Percentiles rank a stretch among this genome's conserved stretches.
These are phyloP conservation scores for Colletotrichum navitas DNA, from an alignment of 2,329 filamentous ascomycete genomes.

Conservation along the genomic window DNA sequence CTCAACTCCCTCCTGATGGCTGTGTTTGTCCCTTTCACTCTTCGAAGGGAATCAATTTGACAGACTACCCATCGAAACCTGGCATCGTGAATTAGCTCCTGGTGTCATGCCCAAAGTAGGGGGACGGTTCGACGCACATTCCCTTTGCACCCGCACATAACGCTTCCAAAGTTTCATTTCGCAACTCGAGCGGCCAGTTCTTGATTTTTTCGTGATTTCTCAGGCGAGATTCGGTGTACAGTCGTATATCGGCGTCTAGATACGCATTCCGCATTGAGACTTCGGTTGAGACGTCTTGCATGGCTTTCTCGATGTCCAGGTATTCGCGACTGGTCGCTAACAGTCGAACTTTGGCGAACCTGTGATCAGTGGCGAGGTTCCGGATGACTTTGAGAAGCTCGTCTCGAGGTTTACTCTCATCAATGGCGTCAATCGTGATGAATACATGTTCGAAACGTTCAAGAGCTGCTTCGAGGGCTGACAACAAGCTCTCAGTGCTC, in stretches of 20 bases:
- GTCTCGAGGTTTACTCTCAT: not conserved
- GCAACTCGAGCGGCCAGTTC: not conserved
- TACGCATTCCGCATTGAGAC: not conserved
- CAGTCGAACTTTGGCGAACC: not conserved
- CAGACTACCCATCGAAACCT: conserved; percentile 25
- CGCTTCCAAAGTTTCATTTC: not conserved
- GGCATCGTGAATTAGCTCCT: not conserved
- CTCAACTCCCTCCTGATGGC: not conserved
- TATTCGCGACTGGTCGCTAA: not conserved
- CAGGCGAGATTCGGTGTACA: accelerated
- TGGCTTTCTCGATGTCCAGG: not conserved
- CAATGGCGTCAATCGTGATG: not conserved
- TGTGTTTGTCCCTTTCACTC: not conserved
- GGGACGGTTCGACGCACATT: not conserved
- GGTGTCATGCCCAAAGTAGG: accelerated
- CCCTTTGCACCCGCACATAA: not conserved
- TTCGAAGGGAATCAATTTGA: not conserved
- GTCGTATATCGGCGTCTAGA: not conserved
- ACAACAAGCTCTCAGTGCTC: accelerated
- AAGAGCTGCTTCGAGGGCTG: not conserved
- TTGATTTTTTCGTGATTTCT: accelerated
- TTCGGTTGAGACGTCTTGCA: not conserved
- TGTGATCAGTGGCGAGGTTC: not conserved
- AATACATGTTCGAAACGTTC: accelerated
- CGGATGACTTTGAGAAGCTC: not conserved